Base-by-base conservation (phyloP, 2,329 filamentous ascomycete genomes). In the Trichophyton rubrum region DNA sequence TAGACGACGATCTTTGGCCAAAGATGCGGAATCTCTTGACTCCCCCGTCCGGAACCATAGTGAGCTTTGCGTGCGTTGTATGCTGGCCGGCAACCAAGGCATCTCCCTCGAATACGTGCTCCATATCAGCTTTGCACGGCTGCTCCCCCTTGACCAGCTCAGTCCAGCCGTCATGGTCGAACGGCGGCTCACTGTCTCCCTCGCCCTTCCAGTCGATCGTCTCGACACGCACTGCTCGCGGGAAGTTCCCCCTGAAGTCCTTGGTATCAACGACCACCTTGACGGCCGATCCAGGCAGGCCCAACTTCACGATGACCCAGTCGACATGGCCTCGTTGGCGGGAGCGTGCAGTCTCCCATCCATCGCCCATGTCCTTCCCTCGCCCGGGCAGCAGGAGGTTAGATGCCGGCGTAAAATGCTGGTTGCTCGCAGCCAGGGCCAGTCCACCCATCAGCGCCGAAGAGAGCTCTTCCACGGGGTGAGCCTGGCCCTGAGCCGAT, bases 41-140 rank as follows among this genome's bases (percentile, higher is more conserved):
- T 24, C 92, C 91, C 38, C 92, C 91, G 73, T 97, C 91, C 0
- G 92, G 92, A 66, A 96, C 89, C 71, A 96, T 93, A 38, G 89
- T 88, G 71, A 97, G 78, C 80, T 95, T 96, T 22, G 91, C 85
- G 75, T 93, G 90, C 11, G 87, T 90, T 68, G 89, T 88, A 91
- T 76, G 66, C 80, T 84, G 68, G 85, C 82, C 63, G 88, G 80
- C 62, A 78, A 78, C 6, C 83, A 86, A 88, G 84, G 89, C 47
- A 7, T 68, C 66, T 0, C 67, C 70, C 59, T 75, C 73, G 63
- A 72, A 75, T 1, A 71, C 66, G 67, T 77, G 74, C 66, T 75
- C 72, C 3, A 68, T 71, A 64, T 77, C 74, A 1, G 75, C 73
- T 64, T 70, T 66, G 55, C 72, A 74, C 51, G 66, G 65, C 64